A percentile compares a stretch with the other conserved stretches of the same genome.
Evolutionary conservation across 345 rosid genomes (phyloP).

Genomic region (Noccaea caerulescens): DNA sequence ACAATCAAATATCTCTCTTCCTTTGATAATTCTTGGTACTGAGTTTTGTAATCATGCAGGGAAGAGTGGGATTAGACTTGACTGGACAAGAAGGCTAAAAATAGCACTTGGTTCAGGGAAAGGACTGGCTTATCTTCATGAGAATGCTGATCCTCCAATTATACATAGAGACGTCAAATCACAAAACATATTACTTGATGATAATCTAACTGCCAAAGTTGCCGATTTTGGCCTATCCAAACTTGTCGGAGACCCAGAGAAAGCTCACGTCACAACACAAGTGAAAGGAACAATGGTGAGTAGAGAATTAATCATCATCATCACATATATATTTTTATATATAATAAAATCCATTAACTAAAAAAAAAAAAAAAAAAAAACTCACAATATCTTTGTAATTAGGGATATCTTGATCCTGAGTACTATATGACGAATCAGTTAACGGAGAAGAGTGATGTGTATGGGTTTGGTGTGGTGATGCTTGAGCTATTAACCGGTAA

Average conservation of each 20-base stretch:
- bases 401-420: conserved; percentile 96
- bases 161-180: conserved; percentile 95
- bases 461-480: conserved; percentile 87
- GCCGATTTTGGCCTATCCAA: conserved; percentile 95
- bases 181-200: conserved; percentile 76
- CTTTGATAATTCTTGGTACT: background rate
- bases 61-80: conserved; percentile 72
- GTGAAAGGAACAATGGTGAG: conserved; percentile 97
- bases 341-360: background rate
- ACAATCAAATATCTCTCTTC: background rate
- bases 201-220: conserved; percentile 77
- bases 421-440: conserved; percentile 91
- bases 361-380: background rate
- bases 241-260: conserved; percentile 60
- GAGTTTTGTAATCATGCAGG: conserved; percentile 52
- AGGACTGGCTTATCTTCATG: conserved; percentile 87
- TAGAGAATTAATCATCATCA: background rate
- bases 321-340: background rate
- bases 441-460: conserved; percentile 92
- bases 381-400: background rate
- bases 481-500: conserved; percentile 73
- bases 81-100: conserved; percentile 78
- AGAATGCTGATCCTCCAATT: conserved; percentile 92
- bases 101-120: conserved; percentile 78
- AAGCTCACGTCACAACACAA: conserved; percentile 79